A percentile compares a stretch with the other conserved stretches of the same genome.
phyloP scores from a whole-genome alignment of 352 stramenopile genomes.

The Globisporangium spiculum region DNA sequence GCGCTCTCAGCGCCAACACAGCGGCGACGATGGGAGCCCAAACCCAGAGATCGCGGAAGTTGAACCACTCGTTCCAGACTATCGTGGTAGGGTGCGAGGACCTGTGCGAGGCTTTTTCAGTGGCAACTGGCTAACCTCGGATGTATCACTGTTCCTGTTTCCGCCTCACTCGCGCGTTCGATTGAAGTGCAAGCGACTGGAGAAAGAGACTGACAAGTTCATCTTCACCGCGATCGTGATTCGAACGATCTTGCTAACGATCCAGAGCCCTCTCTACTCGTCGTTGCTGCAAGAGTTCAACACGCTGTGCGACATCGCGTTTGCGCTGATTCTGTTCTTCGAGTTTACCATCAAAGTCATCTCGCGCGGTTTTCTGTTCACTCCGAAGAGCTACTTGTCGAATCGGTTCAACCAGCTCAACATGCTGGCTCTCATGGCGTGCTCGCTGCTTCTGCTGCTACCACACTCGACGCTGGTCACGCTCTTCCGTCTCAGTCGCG shows the following conservation, averaged over 20 bases:
- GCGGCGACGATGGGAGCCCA: constrained; percentile 1
- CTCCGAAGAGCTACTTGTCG: constrained; percentile 76
- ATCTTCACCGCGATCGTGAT: constrained; percentile 82
- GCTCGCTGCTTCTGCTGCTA: constrained; percentile 64
- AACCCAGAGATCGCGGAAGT: constrained; percentile 1
- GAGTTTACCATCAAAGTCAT: constrained; percentile 86
- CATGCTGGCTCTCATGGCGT: constrained; percentile 76
- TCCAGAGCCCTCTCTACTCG: constrained; percentile 78
- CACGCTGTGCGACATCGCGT: constrained; percentile 65
- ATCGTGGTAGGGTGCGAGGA: neutral
- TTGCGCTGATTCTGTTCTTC: constrained; percentile 70
- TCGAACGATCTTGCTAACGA: constrained; percentile 64
- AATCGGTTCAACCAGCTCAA: constrained; percentile 85
- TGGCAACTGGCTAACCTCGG: constrained; percentile 70
- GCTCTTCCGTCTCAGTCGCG: constrained; percentile 69
- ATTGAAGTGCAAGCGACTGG: constrained; percentile 59
- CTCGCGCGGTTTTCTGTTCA: constrained; percentile 74
- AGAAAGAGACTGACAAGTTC: constrained; percentile 84
- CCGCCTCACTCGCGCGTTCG: constrained; percentile 66
- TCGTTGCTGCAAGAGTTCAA: constrained; percentile 81
- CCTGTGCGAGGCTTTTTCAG: constrained; percentile 52
- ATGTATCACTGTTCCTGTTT: constrained; percentile 80
- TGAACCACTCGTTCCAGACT: neutral
- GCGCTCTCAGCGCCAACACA: neutral
- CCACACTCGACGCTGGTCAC: constrained; percentile 73